Evolutionary conservation across 2,329 filamentous ascomycete genomes (phyloP), one percentile per base, ranked within the genome.

Genomic region (Trichoderma breve): DNA sequence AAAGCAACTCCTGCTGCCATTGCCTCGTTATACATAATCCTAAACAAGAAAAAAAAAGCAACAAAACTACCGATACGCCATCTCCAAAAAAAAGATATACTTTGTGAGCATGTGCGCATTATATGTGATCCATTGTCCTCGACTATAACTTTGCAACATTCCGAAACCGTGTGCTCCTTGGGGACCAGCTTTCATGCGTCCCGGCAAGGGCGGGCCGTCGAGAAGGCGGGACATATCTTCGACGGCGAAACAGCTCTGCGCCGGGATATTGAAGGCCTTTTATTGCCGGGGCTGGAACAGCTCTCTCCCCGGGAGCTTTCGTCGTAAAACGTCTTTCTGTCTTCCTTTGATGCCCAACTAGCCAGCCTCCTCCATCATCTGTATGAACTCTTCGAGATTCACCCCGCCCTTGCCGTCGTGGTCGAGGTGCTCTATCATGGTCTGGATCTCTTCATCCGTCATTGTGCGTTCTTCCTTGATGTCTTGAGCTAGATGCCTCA

Each of bases 351-450:
- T 47, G 60, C 24, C 43, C 68, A 57, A n/a, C 32, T 71, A 71
- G 47, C 61, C 68, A 72, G 81, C 81, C 77, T 84, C 82, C 72
- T 83, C 82, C 85, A 88, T 87, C 82, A 91, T 89, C 77, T 89
- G 88, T 67, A 90, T 87, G 78, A 92, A 92, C 80, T 92, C 90
- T 72, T 92, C 90, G 75, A 89, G 85, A 74, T 88, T 89, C 8
- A 92, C 90, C 70, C 88, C 94, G 12, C 95, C 95, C 76, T 97
- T 97, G 1, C 94, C 95, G 79, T 97, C 93, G 75, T 98, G 87
- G 84, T 99, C 96, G 84, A 98, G 97, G 82, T 98, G 95, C 79
- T 98, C 94, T 83, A 99, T 96, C 96, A 99, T 99, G 75, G 94
- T 94, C 76, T 90, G 87, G 73, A 99, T 86, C 81, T 99, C 96